A percentile compares a stretch with the other conserved stretches of the same genome.
Evolutionary conservation across 2,329 filamentous ascomycete genomes (phyloP).

Genomic region (Harringtonia aguacate): DNA sequence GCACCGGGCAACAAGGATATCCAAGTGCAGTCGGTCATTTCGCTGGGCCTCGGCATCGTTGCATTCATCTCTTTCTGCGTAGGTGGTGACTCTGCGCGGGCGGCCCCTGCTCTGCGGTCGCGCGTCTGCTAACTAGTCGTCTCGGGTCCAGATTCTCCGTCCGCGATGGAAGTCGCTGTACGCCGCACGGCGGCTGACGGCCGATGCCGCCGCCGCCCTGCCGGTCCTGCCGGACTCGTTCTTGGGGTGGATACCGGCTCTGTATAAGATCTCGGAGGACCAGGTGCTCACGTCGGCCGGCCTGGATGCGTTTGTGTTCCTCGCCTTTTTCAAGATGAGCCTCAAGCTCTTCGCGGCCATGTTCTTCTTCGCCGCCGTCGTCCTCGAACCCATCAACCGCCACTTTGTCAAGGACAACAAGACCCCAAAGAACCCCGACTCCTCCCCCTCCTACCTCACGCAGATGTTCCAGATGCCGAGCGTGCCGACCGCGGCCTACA

Average conservation of each 20-base stretch:
- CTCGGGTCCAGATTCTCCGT: conserved; percentile 60
- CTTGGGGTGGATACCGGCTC: conserved; percentile 84
- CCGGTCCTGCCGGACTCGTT: conserved; percentile 75
- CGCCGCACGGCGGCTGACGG: conserved; percentile 66
- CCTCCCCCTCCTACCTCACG: background rate
- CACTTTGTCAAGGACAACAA: conserved; percentile 35
- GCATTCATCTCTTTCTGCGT: conserved; percentile 73
- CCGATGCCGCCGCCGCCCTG: conserved; percentile 42
- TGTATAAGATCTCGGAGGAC: conserved; percentile 79
- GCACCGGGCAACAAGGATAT: conserved; percentile 33
- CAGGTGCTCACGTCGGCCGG: conserved; percentile 84
- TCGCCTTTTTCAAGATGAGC: conserved; percentile 93
- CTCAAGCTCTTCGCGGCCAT: conserved; percentile 72
- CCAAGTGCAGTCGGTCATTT: conserved; percentile 61
- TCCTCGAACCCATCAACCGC: conserved; percentile 80
- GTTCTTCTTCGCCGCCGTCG: conserved; percentile 66
- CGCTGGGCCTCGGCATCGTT: conserved; percentile 54
- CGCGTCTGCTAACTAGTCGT: background rate
- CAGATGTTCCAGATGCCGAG: background rate
- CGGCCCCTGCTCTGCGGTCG: background rate
- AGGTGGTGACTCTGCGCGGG: conserved; percentile 7
- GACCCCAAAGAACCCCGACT: background rate
- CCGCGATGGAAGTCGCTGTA: conserved; percentile 90
- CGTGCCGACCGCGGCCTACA: background rate
- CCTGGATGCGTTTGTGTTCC: conserved; percentile 91